Percentiles rank a stretch among this genome's conserved stretches.
These are phyloP conservation scores for Triticum timopheevii DNA, from an alignment of 176 grass and related monocot species.

Conservation along the genomic window DNA sequence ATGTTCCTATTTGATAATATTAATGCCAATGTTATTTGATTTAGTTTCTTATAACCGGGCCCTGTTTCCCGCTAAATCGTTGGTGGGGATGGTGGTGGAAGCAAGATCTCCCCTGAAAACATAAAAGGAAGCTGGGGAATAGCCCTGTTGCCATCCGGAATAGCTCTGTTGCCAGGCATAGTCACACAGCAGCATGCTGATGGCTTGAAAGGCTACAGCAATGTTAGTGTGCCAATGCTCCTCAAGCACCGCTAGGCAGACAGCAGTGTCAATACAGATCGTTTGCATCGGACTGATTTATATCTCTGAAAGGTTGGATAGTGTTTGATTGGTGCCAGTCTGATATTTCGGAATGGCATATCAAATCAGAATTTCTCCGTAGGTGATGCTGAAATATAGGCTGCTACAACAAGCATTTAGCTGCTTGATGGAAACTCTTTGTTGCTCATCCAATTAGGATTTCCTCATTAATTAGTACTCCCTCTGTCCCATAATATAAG, in stretches of 20 bases:
- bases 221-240: background rate
- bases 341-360: background rate
- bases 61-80: background rate
- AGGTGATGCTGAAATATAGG: background rate
- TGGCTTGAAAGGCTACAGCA: background rate
- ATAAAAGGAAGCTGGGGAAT: background rate
- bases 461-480: background rate
- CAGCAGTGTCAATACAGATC: background rate
- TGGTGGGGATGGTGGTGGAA: background rate
- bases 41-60: background rate
- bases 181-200: background rate
- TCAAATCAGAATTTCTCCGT: background rate
- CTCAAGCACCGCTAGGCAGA: background rate
- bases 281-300: background rate
- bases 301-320: background rate
- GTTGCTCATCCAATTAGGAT: background rate
- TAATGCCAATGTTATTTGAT: background rate
- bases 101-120: background rate
- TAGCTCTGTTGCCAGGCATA: background rate
- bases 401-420: background rate
- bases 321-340: background rate
- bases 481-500: too few species aligned
- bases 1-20: background rate
- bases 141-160: background rate
- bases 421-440: background rate